phyloP scores from a whole-genome alignment of 1,284 basidiomycete species.

The Moesziomyces sp. region DNA sequence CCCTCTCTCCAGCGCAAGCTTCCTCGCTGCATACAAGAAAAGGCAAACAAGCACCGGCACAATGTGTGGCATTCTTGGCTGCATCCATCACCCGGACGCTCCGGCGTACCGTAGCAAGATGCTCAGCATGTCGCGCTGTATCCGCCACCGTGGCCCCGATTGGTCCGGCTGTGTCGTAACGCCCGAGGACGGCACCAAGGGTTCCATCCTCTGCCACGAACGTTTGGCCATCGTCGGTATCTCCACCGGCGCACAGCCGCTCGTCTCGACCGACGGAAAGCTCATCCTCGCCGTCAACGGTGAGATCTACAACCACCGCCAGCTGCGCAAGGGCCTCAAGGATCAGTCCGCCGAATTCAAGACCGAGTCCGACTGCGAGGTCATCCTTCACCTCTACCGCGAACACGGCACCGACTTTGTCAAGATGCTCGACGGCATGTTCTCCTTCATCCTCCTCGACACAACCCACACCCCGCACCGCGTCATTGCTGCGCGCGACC shows the following conservation, averaged over 20 bases:
- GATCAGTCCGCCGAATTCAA: slow-evolving; percentile 81
- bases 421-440: slow-evolving; percentile 90
- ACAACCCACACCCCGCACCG: slow-evolving; percentile 88
- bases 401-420: slow-evolving; percentile 69
- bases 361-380: slow-evolving; percentile 98
- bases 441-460: slow-evolving; percentile 96
- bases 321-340: slow-evolving; percentile 77
- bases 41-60: slow-evolving; percentile 5
- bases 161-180: slow-evolving; percentile 67
- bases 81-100: slow-evolving; percentile 64
- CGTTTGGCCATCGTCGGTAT: slow-evolving; percentile 94
- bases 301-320: slow-evolving; percentile 98
- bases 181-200: slow-evolving; percentile 52
- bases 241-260: slow-evolving; percentile 95
- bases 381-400: slow-evolving; percentile 77
- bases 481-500: slow-evolving; percentile 94
- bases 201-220: slow-evolving; percentile 69
- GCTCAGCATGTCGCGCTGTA: slow-evolving; percentile 65
- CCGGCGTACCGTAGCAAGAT: slow-evolving; percentile 64
- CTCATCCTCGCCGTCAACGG: slow-evolving; percentile 93
- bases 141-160: slow-evolving; percentile 68
- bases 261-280: slow-evolving; percentile 86
- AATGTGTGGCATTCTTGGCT: slow-evolving; percentile 67
- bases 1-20: not conserved
- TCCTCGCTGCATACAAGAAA: not conserved